Evolutionary conservation across 495 filamentous ascomycete species (phyloP).

Genomic region (Cercophora newfieldiana): DNA sequence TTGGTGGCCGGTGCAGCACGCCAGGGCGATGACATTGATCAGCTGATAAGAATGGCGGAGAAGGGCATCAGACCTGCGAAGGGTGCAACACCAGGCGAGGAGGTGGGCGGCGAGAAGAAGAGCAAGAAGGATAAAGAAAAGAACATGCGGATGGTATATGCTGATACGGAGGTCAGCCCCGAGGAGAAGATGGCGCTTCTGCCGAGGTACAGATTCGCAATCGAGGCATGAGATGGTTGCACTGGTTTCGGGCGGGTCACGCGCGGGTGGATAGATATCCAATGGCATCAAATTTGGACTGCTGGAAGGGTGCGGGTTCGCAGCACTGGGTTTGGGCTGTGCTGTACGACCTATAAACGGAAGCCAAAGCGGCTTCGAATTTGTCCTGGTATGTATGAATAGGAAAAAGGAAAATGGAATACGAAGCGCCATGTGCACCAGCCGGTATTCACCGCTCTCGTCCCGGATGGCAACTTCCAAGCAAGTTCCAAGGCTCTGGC

Average conservation of each 20-base stretch:
- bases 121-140: constrained; percentile 71
- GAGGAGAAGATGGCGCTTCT: constrained; percentile 84
- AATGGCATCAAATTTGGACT: neutral
- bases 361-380: neutral
- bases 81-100: constrained; percentile 39
- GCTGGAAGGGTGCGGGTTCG: neutral
- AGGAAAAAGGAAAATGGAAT: neutral
- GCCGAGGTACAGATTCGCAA: constrained; percentile 65
- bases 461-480: too few species aligned
- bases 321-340: neutral
- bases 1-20: constrained; percentile 55
- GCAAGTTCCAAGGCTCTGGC: too few species aligned
- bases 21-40: constrained; percentile 55
- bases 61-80: constrained; percentile 55
- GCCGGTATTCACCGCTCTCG: too few species aligned
- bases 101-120: constrained; percentile 60
- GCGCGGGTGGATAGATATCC: neutral
- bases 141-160: constrained; percentile 71
- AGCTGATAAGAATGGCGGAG: constrained; percentile 59
- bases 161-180: constrained; percentile 73
- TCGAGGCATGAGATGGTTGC: neutral
- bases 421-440: neutral
- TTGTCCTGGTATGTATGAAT: neutral
- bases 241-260: neutral
- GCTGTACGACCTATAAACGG: neutral